These are phyloP conservation scores for Coemansia sp. DNA, from an alignment of 192 early-diverging fungal species.

Conservation along the genomic window DNA sequence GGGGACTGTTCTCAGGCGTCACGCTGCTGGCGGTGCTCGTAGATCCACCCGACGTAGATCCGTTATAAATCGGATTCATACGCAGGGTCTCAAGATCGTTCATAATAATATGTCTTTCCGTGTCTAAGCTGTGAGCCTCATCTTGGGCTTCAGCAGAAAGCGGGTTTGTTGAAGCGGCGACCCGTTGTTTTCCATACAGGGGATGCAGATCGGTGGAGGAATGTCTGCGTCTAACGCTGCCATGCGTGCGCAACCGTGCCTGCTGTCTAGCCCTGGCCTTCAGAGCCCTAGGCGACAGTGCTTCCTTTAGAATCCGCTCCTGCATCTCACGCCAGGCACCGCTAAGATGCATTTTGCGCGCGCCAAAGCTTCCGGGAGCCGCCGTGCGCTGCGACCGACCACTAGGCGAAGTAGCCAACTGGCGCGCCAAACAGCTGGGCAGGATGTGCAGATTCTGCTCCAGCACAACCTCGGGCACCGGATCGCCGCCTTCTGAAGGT, in stretches of 20 bases:
- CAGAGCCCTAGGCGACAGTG: slow-evolving; percentile 83
- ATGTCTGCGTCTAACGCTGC: slow-evolving; percentile 53
- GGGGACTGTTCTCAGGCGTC: slow-evolving; percentile 11
- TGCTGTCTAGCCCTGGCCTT: slow-evolving; percentile 70
- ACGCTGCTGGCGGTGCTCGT: slow-evolving; percentile 21
- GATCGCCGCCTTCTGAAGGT: slow-evolving; percentile 31
- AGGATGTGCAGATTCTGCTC: slow-evolving; percentile 92
- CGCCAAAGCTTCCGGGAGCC: slow-evolving; percentile 51
- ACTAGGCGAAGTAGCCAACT: slow-evolving; percentile 23
- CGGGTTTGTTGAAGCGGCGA: slow-evolving; percentile 12
- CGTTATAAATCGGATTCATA: slow-evolving; percentile 47
- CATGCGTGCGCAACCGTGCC: slow-evolving; percentile 40
- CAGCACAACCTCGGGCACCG: slow-evolving; percentile 68
- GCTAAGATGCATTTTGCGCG: slow-evolving; percentile 52
- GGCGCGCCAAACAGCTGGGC: slow-evolving; percentile 63
- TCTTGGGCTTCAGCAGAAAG: slow-evolving; percentile 20
- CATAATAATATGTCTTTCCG: slow-evolving; percentile 29
- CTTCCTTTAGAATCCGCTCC: slow-evolving; percentile 87
- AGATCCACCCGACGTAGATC: slow-evolving; percentile 22
- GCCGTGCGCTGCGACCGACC: slow-evolving; percentile 42
- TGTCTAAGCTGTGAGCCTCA: slow-evolving; percentile 46
- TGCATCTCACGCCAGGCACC: slow-evolving; percentile 73
- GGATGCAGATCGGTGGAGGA: slow-evolving; percentile 59
- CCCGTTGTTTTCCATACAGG: slow-evolving; percentile 16
- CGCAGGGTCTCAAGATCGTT: slow-evolving; percentile 35